These are phyloP conservation scores for Aspergillus fumigatiaffinis DNA, from an alignment of 2,329 filamentous ascomycete species.

Conservation along the genomic window DNA sequence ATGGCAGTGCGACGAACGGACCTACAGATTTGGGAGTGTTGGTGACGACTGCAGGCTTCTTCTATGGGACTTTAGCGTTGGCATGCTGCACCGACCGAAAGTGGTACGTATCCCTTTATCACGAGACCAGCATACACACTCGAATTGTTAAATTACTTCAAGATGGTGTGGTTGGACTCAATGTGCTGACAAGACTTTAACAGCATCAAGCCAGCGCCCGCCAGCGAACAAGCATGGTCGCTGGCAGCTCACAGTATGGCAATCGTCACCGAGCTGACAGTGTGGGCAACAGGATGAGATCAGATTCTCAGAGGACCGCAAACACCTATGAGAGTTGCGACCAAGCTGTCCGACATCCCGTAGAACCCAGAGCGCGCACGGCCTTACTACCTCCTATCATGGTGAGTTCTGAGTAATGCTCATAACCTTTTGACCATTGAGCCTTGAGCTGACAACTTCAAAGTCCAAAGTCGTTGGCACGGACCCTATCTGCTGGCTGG, in stretches of 20 bases:
- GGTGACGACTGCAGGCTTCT: conserved; percentile 88
- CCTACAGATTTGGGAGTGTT: conserved; percentile 93
- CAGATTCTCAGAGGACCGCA: conserved; percentile 64
- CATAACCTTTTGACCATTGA: neutral
- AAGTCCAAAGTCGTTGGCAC: conserved; percentile 79
- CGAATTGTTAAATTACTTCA: neutral
- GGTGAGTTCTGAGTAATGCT: conserved; percentile 48
- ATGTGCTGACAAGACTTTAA: conserved; percentile 10
- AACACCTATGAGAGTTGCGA: conserved; percentile 45
- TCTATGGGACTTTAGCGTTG: conserved; percentile 95
- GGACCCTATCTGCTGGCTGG: conserved; percentile 83
- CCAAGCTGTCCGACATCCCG: conserved; percentile 67
- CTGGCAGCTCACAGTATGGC: conserved; percentile 31
- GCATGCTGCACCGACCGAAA: conserved; percentile 91
- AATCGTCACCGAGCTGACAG: conserved; percentile 61
- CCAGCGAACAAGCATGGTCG: conserved; percentile 36
- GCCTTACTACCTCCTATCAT: conserved; percentile 88
- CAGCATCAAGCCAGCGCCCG: conserved; percentile 35
- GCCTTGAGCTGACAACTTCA: conserved; percentile 9
- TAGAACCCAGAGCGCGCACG: conserved; percentile 78
- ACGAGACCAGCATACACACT: neutral
- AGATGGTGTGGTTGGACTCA: neutral
- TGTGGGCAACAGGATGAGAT: conserved; percentile 59
- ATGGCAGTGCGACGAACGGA: conserved; percentile 93
- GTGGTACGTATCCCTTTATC: conserved; percentile 54